Evolutionary conservation across 2,329 filamentous ascomycete species (phyloP).

Genomic region (Pyrenophora graminea): DNA sequence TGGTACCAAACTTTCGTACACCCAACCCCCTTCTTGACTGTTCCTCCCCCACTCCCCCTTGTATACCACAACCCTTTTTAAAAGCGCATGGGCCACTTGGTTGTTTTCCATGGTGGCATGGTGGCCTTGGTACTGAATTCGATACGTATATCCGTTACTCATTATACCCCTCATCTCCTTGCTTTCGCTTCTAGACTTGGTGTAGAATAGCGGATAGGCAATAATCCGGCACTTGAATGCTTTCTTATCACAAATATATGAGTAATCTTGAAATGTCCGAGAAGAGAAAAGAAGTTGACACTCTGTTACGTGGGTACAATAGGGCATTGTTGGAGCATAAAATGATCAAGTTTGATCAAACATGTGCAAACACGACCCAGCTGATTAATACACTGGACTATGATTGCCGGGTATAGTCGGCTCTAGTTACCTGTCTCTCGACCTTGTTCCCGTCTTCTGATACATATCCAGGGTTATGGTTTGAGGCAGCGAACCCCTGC

Average conservation of each 20-base stretch:
- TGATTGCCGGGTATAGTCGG: conserved; percentile 9
- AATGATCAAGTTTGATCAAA: too few species aligned
- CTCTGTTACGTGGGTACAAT: too few species aligned
- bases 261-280: too few species aligned
- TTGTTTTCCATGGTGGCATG: background rate
- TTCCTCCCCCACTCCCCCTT: background rate
- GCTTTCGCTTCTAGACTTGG: conserved; percentile 13
- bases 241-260: background rate
- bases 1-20: conserved; percentile 6
- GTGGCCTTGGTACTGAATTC: background rate
- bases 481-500: conserved; percentile 25
- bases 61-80: conserved; percentile 5
- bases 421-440: background rate
- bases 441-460: conserved; percentile 20
- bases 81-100: conserved; percentile 1
- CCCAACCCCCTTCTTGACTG: background rate
- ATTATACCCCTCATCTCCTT: conserved; percentile 15
- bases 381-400: background rate
- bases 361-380: too few species aligned
- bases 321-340: too few species aligned
- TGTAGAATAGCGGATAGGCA: conserved; percentile 12
- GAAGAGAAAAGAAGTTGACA: too few species aligned
- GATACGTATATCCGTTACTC: conserved; percentile 5
- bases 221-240: conserved; percentile 2
- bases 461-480: conserved; percentile 27